Evolutionary conservation across 306 rosid species (phyloP).

Genomic region (Lablab purpureus): DNA sequence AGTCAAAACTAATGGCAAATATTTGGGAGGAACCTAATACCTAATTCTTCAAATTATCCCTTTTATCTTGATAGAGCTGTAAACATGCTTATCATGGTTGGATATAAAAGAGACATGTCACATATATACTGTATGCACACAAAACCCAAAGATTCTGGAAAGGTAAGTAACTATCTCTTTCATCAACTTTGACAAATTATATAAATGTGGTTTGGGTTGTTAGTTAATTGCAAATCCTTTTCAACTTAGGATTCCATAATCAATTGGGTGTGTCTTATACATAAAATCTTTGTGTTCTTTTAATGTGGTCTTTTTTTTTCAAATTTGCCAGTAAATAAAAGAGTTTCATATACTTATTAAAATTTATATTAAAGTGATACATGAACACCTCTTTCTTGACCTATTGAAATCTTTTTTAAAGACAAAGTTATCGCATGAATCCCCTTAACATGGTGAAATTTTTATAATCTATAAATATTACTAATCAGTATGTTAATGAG

Average conservation of each 20-base stretch:
- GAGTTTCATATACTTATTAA: too few species aligned
- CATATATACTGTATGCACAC: background rate
- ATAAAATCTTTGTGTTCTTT: background rate
- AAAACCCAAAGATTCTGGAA: background rate
- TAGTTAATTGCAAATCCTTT: constrained; percentile 20
- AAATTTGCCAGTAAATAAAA: too few species aligned
- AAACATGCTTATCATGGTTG: background rate
- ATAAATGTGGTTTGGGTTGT: background rate
- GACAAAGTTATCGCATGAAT: too few species aligned
- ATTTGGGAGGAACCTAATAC: background rate
- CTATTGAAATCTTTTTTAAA: too few species aligned
- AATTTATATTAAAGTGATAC: too few species aligned
- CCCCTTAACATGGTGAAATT: too few species aligned
- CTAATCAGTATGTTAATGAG: too few species aligned
- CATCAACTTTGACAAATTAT: constrained; percentile 42
- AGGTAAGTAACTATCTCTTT: constrained; percentile 47
- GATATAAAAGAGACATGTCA: constrained; percentile 15
- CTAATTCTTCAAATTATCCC: constrained; percentile 21
- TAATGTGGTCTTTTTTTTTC: too few species aligned
- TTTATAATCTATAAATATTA: too few species aligned
- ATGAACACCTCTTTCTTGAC: too few species aligned
- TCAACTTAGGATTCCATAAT: constrained; percentile 33
- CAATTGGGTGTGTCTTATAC: too few species aligned
- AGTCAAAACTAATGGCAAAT: background rate
- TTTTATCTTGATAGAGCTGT: background rate